Conservation (phyloP, 352 stramenopile species). For the Phytophthora agathidicida region DNA sequence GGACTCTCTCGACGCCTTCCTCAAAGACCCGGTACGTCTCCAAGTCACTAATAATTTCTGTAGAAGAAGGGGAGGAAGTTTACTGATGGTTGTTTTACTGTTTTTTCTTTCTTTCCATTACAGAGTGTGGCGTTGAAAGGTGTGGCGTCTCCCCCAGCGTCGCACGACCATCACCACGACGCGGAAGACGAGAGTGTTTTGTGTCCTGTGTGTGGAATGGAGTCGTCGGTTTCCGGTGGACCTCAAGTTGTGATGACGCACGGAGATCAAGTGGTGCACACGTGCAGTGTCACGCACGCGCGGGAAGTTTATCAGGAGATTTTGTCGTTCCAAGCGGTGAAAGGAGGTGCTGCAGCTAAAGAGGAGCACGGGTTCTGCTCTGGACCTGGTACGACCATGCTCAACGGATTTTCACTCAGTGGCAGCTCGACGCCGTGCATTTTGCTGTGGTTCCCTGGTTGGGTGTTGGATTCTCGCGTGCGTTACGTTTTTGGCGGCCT, state of each 20-base stretch:
- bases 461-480: slow-evolving; percentile 62
- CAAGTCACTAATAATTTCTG: neutral
- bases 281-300: slow-evolving; percentile 74
- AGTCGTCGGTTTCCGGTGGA: slow-evolving; percentile 49
- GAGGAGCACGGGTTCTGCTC: slow-evolving; percentile 48
- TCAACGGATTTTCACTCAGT: slow-evolving; percentile 71
- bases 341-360: slow-evolving; percentile 7
- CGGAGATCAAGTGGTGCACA: slow-evolving; percentile 65
- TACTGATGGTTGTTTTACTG: neutral
- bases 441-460: slow-evolving; percentile 77
- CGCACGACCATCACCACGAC: slow-evolving; percentile 1
- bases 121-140: slow-evolving; percentile 51
- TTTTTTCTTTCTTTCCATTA: neutral
- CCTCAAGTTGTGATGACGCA: slow-evolving; percentile 63
- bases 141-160: slow-evolving; percentile 33
- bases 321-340: slow-evolving; percentile 40
- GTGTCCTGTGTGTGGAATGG: slow-evolving; percentile 78
- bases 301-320: slow-evolving; percentile 66
- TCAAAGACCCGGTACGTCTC: slow-evolving; percentile 49
- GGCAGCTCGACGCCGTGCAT: slow-evolving; percentile 54
- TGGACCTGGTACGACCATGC: slow-evolving; percentile 72
- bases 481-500: slow-evolving; percentile 61
- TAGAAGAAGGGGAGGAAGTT: neutral
- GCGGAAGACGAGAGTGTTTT: slow-evolving; percentile 32
- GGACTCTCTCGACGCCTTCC: slow-evolving; percentile 59